Percentiles rank a stretch among this genome's conserved stretches.
Conservation (phyloP, 768 basidiomycete species). For the Xerocomellus dryophilus region DNA sequence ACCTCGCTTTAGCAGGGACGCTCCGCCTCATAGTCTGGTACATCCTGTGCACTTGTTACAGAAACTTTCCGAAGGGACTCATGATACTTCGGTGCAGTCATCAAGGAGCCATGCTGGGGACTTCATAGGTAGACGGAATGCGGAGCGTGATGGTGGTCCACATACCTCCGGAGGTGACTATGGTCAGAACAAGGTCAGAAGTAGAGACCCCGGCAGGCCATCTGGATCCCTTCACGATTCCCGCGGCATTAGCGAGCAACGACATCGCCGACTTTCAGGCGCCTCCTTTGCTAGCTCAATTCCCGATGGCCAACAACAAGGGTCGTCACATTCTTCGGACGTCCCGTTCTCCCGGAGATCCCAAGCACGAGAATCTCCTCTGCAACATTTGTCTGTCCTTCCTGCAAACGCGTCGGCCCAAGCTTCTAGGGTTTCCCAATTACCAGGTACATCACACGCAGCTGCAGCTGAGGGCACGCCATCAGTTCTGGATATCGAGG, state of each 20-base stretch:
- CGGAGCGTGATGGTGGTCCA: slow-evolving; percentile 17
- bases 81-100: slow-evolving; percentile 14
- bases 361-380: slow-evolving; percentile 44
- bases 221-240: slow-evolving; percentile 16
- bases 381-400: slow-evolving; percentile 32
- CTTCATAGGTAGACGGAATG: slow-evolving; percentile 14
- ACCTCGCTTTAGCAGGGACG: slow-evolving; percentile 44
- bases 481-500: slow-evolving; percentile 51
- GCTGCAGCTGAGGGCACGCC: slow-evolving; percentile 38
- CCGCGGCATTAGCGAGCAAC: slow-evolving; percentile 19
- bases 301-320: slow-evolving; percentile 20
- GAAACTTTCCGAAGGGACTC: slow-evolving; percentile 39
- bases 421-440: slow-evolving; percentile 34
- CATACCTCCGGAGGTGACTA: slow-evolving; percentile 13
- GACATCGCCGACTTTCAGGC: slow-evolving; percentile 22
- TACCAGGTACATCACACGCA: slow-evolving; percentile 44
- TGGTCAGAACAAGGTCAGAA: slow-evolving; percentile 17
- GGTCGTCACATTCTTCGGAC: slow-evolving; percentile 22
- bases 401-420: slow-evolving; percentile 11
- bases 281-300: slow-evolving; percentile 22
- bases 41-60: slow-evolving; percentile 57
- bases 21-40: slow-evolving; percentile 38
- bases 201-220: slow-evolving; percentile 15
- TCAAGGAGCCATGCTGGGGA: slow-evolving; percentile 22
- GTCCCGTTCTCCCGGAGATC: slow-evolving; percentile 29